A percentile compares a stretch with the other conserved stretches of the same genome.
These are phyloP conservation scores for Oryza longistaminata DNA, from an alignment of 176 grass and related monocot species.

Conservation along the genomic window DNA sequence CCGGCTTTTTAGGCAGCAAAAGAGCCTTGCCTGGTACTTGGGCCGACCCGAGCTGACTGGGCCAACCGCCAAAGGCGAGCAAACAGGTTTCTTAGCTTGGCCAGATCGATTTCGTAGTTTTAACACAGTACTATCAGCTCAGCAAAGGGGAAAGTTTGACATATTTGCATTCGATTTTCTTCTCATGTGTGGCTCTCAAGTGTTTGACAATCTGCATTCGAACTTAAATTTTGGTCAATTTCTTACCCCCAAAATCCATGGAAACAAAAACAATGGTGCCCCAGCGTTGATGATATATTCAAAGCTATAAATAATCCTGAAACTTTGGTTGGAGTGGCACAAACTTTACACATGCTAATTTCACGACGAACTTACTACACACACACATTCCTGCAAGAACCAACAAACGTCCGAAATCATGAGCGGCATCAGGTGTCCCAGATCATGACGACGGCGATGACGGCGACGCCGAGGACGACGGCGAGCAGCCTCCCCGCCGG, in stretches of 20 bases:
- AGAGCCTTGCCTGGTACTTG: no score
- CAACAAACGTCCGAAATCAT: not conserved
- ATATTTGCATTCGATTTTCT: not conserved
- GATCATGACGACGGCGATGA: slow-evolving; percentile 96
- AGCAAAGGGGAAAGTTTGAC: no score
- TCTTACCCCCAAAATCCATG: not conserved
- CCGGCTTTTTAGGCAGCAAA: no score
- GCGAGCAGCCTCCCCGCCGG: slow-evolving; percentile 61
- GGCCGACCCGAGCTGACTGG: no score
- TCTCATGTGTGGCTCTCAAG: not conserved
- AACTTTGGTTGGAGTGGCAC: not conserved
- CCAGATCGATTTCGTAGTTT: no score
- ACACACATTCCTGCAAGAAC: not conserved
- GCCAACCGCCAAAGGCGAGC: no score
- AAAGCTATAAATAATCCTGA: not conserved
- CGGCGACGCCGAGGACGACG: slow-evolving; percentile 68
- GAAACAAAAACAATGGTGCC: not conserved
- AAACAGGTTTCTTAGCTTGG: no score
- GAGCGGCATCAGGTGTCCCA: slow-evolving; percentile 68
- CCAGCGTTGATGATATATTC: not conserved
- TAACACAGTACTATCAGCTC: no score
- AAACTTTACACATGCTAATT: not conserved
- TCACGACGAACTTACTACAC: not conserved
- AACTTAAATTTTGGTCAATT: not conserved
- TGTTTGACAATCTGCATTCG: not conserved